Evolutionary conservation across 2,329 filamentous ascomycete species (phyloP).

Genomic region (Curvularia sp.): DNA sequence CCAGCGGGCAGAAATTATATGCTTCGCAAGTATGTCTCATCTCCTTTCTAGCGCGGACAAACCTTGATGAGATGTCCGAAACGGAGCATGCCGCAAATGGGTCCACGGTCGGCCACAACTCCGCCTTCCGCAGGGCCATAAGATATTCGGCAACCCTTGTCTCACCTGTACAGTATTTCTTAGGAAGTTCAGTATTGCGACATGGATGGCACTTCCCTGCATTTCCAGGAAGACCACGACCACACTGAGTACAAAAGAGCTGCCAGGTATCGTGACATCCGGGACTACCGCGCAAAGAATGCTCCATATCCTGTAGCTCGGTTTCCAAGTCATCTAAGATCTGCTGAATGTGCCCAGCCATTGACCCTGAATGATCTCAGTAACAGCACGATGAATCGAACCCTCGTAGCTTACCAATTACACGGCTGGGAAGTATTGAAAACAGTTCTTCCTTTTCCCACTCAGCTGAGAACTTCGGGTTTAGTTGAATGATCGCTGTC

Average conservation of each 20-base stretch:
- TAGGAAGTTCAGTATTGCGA: conserved; percentile 1
- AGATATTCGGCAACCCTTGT: conserved; percentile 16
- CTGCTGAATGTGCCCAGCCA: background rate
- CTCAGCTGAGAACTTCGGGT: background rate
- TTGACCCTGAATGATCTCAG: background rate
- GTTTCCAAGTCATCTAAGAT: background rate
- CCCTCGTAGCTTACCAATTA: background rate
- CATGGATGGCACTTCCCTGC: conserved; percentile 18
- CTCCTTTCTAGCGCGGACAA: conserved; percentile 2
- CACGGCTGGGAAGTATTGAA: background rate
- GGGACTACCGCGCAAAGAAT: background rate
- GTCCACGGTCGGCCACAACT: conserved; percentile 6
- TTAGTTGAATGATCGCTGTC: background rate
- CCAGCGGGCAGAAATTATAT: background rate
- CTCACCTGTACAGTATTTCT: conserved; percentile 8
- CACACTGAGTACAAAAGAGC: background rate
- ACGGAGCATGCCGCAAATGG: conserved; percentile 3
- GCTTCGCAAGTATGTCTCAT: conserved; percentile 10
- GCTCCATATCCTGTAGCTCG: background rate
- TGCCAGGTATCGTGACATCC: background rate
- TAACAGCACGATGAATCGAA: background rate
- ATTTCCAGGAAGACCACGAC: conserved; percentile 3
- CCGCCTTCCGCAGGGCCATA: background rate
- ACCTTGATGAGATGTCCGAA: conserved; percentile 1
- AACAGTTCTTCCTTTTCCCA: conserved; percentile 1